Evolutionary conservation across 2,329 filamentous ascomycete species (phyloP), one percentile per base, ranked within the genome.

Genomic region (Gnomoniopsis sp.): DNA sequence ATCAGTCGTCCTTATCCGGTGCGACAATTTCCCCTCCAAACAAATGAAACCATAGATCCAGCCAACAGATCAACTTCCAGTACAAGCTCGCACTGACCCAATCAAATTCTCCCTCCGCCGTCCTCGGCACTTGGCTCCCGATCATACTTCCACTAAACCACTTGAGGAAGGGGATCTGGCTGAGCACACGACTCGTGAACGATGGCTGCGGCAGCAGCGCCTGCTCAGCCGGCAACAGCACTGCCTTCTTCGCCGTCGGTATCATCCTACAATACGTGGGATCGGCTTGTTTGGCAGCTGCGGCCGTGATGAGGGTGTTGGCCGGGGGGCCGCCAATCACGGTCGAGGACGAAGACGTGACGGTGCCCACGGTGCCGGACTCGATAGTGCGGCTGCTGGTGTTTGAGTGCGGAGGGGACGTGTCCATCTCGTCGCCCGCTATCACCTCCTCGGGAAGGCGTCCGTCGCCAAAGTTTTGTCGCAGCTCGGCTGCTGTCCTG

Each of bases 141-240:
- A 93, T 92, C 72, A 93, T 85, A 66, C 77, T 86, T 63, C 76
- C 86, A 49, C 85, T 86, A 68, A 92, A 88, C 85, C 88, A 91
- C 65, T 82, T 83, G 61, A 91, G 74, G 61, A 91, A 79, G 2
- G 89, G 89, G 44, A 91, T 83, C 55, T 81, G 83, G 64, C 82
- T 81, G 56, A 89, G 73, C 21, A 90, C 69, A 53, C 85, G 81
- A 71, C 90, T 86, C 38, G 81, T 75, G 57, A 85, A 79, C 2
- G 86, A 87, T 51, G 85, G 84, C 65, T 88, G 86, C 2, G 88
- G 88, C 15, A 88, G 81, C 30, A 91, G 79, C 10, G 89, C 89
- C 72, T 89, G 84, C 62, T 88, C 83, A 49, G 88, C 83, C 1
- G 88, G 86, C 38, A 88, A 80, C 44, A 92, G 79, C 66, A 80